Conservation (phyloP, 495 filamentous ascomycete species). For the Neurospora terricola region DNA sequence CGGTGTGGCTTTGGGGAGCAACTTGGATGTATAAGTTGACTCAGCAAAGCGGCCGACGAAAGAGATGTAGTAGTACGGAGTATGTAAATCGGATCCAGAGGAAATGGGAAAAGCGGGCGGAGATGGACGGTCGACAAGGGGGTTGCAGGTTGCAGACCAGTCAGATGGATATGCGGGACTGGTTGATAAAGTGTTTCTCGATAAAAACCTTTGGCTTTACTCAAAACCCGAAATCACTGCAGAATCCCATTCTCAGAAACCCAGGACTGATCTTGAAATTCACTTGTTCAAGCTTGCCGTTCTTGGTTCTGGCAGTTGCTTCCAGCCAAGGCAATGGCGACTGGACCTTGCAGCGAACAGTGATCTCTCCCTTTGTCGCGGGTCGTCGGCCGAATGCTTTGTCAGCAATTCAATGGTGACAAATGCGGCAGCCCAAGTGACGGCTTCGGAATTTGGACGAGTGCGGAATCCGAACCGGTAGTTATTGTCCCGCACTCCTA, state of each 20-base stretch:
- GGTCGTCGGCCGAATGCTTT: neutral
- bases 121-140: neutral
- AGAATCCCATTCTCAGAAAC: neutral
- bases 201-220: neutral
- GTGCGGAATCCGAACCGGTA: neutral
- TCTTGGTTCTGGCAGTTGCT: neutral
- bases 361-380: neutral
- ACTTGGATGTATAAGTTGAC: neutral
- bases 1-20: neutral
- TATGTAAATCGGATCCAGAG: neutral
- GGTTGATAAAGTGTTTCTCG: neutral
- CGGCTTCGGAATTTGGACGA: neutral
- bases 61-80: neutral
- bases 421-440: neutral
- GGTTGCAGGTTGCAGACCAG: neutral
- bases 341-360: neutral
- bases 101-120: neutral
- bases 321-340: neutral
- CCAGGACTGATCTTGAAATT: neutral
- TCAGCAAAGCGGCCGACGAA: neutral
- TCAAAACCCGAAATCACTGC: neutral
- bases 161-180: neutral
- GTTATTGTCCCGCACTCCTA: neutral
- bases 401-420: neutral
- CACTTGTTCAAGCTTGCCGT: neutral